Percentiles rank a stretch among this genome's conserved stretches.
Conservation (phyloP, 1,139 yeast genomes). For the Lodderomyces jiufengensis region DNA sequence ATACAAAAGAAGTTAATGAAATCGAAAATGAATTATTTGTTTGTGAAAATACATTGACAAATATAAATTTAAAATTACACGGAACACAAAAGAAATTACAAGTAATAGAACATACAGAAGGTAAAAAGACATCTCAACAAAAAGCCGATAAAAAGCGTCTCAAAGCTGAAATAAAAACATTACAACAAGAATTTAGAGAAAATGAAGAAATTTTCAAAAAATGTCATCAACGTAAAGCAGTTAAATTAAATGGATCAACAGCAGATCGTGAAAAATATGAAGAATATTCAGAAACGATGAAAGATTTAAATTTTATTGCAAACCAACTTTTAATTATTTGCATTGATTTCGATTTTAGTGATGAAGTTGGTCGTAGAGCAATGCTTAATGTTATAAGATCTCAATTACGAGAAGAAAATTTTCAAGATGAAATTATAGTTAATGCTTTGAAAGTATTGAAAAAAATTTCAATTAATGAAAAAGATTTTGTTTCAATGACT, state of each 20-base stretch:
- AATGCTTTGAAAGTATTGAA: conserved; percentile 60
- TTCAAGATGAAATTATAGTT: conserved; percentile 2
- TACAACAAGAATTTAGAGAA: conserved; percentile 4
- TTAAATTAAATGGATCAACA: conserved; percentile 1
- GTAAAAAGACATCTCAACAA: conserved; percentile 1
- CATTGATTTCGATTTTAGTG: conserved; percentile 77
- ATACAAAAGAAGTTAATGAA: conserved; percentile 1
- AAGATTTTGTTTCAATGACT: conserved; percentile 79
- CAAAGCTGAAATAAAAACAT: conserved; percentile 2
- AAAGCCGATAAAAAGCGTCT: conserved; percentile 1
- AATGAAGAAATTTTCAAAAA: conserved; percentile 1
- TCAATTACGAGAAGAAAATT: conserved; percentile 46
- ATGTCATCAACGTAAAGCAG: neutral
- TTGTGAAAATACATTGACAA: conserved; percentile 1
- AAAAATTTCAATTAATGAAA: conserved; percentile 71
- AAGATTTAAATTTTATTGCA: conserved; percentile 69
- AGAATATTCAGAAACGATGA: conserved; percentile 34
- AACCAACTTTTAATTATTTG: conserved; percentile 71
- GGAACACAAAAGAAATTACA: conserved; percentile 1
- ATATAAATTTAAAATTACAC: conserved; percentile 1
- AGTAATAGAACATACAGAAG: neutral
- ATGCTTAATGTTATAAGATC: conserved; percentile 72
- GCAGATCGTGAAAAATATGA: conserved; percentile 13
- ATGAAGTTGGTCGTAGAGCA: conserved; percentile 85
- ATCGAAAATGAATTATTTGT: conserved; percentile 1